Conservation (phyloP, 108 stramenopile species). For the Pelagomonas calceolata region DNA sequence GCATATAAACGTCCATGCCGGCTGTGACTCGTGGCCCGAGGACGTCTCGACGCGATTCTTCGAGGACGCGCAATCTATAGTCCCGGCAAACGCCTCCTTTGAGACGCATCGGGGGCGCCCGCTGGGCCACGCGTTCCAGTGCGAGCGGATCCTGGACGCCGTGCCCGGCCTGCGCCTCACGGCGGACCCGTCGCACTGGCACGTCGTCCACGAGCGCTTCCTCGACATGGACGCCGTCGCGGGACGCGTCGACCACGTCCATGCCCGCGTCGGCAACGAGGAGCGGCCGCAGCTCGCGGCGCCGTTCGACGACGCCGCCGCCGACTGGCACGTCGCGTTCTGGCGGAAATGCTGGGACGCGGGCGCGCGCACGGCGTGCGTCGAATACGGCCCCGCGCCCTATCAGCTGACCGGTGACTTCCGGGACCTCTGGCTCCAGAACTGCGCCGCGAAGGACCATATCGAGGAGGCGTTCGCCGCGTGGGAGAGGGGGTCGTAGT, state of each 20-base stretch:
- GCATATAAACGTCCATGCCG: not conserved
- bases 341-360: no score
- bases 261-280: not conserved
- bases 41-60: not conserved
- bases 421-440: no score
- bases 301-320: no score
- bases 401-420: no score
- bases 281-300: not conserved
- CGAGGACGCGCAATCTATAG: not conserved
- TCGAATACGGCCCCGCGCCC: no score
- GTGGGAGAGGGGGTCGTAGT: no score
- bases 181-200: conserved; percentile 1
- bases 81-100: not conserved
- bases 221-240: not conserved
- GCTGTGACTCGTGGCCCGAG: not conserved
- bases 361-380: no score
- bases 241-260: conserved; percentile 1
- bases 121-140: not conserved
- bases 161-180: not conserved
- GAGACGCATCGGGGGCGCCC: not conserved
- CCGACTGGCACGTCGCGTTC: no score
- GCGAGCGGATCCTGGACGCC: not conserved
- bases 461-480: no score
- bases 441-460: no score
- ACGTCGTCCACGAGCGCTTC: not conserved